Conservation (phyloP, 2,329 filamentous ascomycete genomes). For the Ploettnerulaceae sp. region DNA sequence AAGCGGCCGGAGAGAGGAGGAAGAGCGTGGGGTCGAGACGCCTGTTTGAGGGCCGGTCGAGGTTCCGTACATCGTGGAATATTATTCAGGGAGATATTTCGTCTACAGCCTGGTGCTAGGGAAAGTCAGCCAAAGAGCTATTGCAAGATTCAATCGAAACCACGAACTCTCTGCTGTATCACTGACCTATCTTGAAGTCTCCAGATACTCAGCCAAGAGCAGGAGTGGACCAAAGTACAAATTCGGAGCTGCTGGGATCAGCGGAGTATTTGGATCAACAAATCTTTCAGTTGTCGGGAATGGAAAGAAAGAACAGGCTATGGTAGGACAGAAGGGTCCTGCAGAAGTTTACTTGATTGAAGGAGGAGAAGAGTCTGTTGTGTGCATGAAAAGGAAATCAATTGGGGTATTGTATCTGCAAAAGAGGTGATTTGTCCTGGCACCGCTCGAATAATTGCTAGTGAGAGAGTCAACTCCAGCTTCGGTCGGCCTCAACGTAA, state of each 20-base stretch:
- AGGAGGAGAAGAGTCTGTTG: conserved; percentile 9
- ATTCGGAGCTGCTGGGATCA: conserved; percentile 19
- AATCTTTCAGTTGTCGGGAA: conserved; percentile 13
- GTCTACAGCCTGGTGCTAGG: conserved; percentile 8
- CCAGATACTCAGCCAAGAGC: conserved; percentile 36
- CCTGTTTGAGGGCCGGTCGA: conserved; percentile 85
- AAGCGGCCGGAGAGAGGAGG: conserved; percentile 85
- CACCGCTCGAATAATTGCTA: no score
- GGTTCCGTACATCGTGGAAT: conserved; percentile 74
- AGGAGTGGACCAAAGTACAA: conserved; percentile 26
- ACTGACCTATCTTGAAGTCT: conserved; percentile 26
- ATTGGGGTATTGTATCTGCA: conserved; percentile 16
- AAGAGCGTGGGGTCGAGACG: conserved; percentile 92
- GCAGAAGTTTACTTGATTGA: neutral
- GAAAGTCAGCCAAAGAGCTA: conserved; percentile 8
- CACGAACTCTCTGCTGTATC: neutral
- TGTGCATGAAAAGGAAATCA: conserved; percentile 7
- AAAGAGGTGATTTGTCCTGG: conserved; percentile 5
- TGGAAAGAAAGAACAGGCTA: conserved; percentile 12
- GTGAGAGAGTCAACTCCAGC: neutral
- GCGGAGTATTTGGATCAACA: conserved; percentile 11
- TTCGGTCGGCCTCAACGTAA: conserved; percentile 18
- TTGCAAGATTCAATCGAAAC: neutral
- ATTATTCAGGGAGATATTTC: conserved; percentile 12
- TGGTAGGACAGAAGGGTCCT: conserved; percentile 1